These are phyloP conservation scores for Nicotiana obtusifolia DNA, from an alignment of 257 asterid species.

Conservation along the genomic window DNA sequence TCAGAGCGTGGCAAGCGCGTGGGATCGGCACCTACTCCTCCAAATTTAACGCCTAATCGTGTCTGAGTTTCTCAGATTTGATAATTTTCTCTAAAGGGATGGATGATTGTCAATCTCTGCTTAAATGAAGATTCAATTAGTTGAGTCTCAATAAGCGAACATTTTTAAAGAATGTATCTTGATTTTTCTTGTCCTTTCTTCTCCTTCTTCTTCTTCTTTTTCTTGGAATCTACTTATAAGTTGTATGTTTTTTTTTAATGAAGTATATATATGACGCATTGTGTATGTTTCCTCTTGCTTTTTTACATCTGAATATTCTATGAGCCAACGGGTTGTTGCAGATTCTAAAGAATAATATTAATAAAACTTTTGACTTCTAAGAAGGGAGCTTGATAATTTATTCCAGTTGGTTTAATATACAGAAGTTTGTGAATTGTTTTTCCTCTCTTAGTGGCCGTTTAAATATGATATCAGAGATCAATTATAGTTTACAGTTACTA, in stretches of 20 bases:
- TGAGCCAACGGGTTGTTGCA: background rate
- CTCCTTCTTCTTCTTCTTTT: background rate
- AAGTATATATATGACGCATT: background rate
- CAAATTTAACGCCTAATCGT: constrained; percentile 16
- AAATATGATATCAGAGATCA: background rate
- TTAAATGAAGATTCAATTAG: too few species aligned
- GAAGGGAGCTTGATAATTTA: background rate
- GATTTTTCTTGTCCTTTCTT: too few species aligned
- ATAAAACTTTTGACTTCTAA: background rate
- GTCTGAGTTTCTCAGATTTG: constrained; percentile 8
- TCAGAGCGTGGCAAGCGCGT: constrained; percentile 51
- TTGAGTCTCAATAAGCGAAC: too few species aligned
- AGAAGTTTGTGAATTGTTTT: background rate
- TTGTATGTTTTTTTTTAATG: background rate
- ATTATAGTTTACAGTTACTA: background rate
- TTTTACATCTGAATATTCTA: background rate
- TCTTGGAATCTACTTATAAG: background rate
- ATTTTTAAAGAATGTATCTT: too few species aligned
- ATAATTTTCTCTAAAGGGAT: too few species aligned
- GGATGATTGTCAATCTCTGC: too few species aligned
- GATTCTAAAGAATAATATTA: background rate
- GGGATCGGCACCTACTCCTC: constrained; percentile 11
- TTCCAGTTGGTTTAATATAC: background rate
- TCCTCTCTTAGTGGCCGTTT: background rate
- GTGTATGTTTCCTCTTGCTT: background rate